Evolutionary conservation across 73 alveolate genomes (phyloP), one percentile per base, ranked within the genome.

Genomic region (Paramecium sexaurelia): DNA sequence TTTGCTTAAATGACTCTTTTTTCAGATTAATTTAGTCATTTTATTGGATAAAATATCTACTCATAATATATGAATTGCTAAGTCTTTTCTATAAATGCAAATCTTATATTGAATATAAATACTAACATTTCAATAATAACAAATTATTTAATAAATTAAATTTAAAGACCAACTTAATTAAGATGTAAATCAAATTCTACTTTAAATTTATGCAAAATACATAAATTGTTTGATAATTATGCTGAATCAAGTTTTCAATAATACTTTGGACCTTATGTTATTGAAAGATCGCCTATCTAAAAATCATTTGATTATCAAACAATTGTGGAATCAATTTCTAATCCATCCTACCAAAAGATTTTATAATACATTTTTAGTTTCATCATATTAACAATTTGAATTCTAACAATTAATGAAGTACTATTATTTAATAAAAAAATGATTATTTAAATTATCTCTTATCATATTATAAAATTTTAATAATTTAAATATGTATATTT

Each of bases 291-390:
- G 2, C 43, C 43, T 29, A 66, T 29, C 2, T 6, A 66, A 29
- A 66, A 66, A 66, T 22, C 83, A 29, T 66, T 66, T 24, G 83
- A 66, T 66, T 66, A 66, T 66, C 26, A 66, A 66, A 29, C 37
- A 3, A 66, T 66, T 13, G 83, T 66, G 24, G 43, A 66, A 66
- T 66, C 41, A 66, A 66, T 66, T 29, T 24, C 15, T 22, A 29
- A 66, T 26, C 83, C 83, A 17, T 51, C 67, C 33, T 51, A 35
- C 6, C 6, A 35, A 35, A 35, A 35, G 7, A 35, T 35, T 35
- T 35, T 35, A 35, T 4, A 6, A 4, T 35, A 4, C 41, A 4
- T 35, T 4, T 6, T 35, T 35, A 4, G 41, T 35, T 35, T 4
- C 41, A 35, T 35, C 6, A 4, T 35, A 35, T 35, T 35, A 35